Conservation (phyloP, 495 filamentous ascomycete species). For the Xylaria palmicola region DNA sequence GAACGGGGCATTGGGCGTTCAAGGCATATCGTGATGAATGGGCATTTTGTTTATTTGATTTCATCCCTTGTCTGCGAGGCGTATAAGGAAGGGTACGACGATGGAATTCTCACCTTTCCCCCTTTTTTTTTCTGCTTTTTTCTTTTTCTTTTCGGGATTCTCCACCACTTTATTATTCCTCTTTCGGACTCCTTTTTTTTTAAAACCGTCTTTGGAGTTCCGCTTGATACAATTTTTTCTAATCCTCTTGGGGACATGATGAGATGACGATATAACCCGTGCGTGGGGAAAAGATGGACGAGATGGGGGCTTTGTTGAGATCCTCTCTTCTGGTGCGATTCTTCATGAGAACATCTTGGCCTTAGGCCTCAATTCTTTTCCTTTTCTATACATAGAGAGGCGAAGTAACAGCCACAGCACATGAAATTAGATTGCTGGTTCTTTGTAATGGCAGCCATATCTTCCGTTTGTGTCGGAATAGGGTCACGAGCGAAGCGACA, state of each 20-base stretch:
- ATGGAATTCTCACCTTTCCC: neutral
- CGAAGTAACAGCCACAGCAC: neutral
- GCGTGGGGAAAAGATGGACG: neutral
- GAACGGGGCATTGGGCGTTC: conserved; percentile 6
- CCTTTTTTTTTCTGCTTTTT: neutral
- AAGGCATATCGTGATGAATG: neutral
- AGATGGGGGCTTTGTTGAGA: neutral
- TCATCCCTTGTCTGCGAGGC: neutral
- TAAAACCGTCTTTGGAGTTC: neutral
- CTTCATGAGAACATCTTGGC: neutral
- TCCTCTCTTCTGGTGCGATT: neutral
- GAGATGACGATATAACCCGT: neutral
- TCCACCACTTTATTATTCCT: conserved; percentile 3
- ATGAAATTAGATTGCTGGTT: conserved; percentile 6
- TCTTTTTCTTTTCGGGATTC: conserved; percentile 8
- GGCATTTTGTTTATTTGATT: neutral
- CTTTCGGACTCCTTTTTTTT: neutral
- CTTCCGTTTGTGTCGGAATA: neutral
- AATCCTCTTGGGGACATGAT: conserved; percentile 12
- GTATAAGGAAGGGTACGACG: neutral
- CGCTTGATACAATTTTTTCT: conserved; percentile 11
- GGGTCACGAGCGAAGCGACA: conserved; percentile 11
- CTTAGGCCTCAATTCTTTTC: neutral
- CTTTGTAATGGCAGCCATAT: conserved; percentile 4
- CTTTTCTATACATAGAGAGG: neutral